Percentiles rank a stretch among this genome's conserved stretches.
Conservation (phyloP, 164 flowering plant genomes). For the Santalum album region DNA sequence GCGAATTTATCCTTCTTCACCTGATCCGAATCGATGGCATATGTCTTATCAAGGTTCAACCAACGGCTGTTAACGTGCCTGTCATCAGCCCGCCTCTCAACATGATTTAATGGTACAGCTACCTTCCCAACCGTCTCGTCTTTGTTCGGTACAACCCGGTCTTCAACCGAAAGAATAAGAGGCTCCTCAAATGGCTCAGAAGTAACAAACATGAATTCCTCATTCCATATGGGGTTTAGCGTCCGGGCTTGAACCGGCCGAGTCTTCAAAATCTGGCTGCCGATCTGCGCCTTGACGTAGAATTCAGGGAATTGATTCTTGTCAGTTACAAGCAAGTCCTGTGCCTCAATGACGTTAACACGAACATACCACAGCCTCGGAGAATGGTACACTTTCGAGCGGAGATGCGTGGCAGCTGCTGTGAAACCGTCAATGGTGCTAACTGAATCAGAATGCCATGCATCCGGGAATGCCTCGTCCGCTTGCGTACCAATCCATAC, state of each 20-base stretch:
- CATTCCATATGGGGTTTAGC: conserved; percentile 40
- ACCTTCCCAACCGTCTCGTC: conserved; percentile 42
- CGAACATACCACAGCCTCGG: conserved; percentile 67
- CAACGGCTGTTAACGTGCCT: conserved; percentile 29
- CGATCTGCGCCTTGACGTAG: conserved; percentile 48
- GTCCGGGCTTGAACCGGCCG: conserved; percentile 31
- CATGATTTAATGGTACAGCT: conserved; percentile 24
- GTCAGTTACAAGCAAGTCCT: conserved; percentile 38
- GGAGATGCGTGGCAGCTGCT: conserved; percentile 20
- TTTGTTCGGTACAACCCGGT: conserved; percentile 33
- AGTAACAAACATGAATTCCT: conserved; percentile 60
- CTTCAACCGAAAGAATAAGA: conserved; percentile 40
- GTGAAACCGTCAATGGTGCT: conserved; percentile 20
- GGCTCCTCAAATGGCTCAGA: conserved; percentile 71
- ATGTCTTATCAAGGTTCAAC: conserved; percentile 33
- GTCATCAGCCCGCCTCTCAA: conserved; percentile 50
- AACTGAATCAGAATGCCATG: conserved; percentile 56
- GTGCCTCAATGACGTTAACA: conserved; percentile 50
- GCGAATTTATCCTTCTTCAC: conserved; percentile 37
- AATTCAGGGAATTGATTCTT: conserved; percentile 35
- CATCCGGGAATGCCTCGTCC: conserved; percentile 65
- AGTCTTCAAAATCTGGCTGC: conserved; percentile 34
- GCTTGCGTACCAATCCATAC: conserved; percentile 74
- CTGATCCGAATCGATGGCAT: conserved; percentile 28
- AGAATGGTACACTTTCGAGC: conserved; percentile 62